These are phyloP conservation scores for Fomitopsis palustris DNA, from an alignment of 1,284 basidiomycete species.

Conservation along the genomic window DNA sequence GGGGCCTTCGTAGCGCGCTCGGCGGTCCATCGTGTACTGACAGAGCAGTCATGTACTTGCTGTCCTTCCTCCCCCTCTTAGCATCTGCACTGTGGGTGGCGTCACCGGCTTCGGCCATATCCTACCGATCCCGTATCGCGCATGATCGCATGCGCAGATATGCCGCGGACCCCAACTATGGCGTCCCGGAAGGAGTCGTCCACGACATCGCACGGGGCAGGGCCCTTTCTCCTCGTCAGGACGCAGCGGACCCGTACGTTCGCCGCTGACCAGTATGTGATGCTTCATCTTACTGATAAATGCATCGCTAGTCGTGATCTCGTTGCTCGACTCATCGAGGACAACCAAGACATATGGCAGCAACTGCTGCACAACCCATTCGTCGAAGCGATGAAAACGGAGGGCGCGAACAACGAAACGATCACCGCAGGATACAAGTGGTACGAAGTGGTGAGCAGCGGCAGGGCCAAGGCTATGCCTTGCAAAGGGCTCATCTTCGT, in stretches of 20 bases:
- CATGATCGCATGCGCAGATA: not conserved
- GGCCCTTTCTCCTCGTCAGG: not conserved
- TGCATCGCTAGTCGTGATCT: not conserved
- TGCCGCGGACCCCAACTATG: not conserved
- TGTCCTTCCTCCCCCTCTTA: not conserved
- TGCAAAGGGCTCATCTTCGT: not conserved
- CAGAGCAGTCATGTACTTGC: not conserved
- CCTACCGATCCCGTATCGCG: not conserved
- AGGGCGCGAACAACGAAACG: not conserved
- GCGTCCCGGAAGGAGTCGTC: not conserved
- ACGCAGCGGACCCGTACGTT: not conserved
- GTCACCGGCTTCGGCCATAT: not conserved
- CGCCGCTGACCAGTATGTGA: not conserved
- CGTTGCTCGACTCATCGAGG: not conserved
- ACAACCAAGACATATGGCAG: constrained; percentile 1
- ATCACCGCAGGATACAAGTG: not conserved
- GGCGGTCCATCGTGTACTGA: too few relatives aligned
- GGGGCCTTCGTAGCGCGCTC: too few relatives aligned
- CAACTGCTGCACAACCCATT: constrained; percentile 1
- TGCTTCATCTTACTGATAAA: not conserved
- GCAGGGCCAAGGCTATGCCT: not conserved
- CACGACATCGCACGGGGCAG: not conserved
- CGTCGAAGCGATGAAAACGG: not conserved
- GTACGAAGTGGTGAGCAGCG: not conserved
- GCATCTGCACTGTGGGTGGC: not conserved